Base-by-base conservation (phyloP, 306 rosid species). In the Citrullus amarus region DNA sequence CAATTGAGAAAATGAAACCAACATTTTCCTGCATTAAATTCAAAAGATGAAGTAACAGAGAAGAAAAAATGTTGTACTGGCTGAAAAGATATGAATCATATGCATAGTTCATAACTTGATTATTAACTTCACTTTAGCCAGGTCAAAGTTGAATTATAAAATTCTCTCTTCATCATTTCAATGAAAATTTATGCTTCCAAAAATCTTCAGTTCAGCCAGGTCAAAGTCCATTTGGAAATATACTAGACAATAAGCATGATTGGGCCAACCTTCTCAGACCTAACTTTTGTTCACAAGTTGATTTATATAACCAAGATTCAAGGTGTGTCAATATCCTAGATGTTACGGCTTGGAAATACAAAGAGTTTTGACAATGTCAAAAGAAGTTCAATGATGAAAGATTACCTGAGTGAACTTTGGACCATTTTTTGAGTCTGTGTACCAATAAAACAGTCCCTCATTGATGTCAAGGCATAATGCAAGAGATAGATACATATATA, bases 391-490 rank as follows among this genome's bases (percentile, higher is more conserved):
- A 20, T 34, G 51, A 62, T 22, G 54, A 69, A 44, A 46, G 79
- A 81, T 54, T 89, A 94, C 98, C 98, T 94, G 86, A 67, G 97
- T 90, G 88, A 94, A 92, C 77, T 88, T 79, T 6, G 97, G 98
- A 50, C 98, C 98, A 32, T 56, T 86, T 68, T 89, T 84, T 28
- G 96, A 83, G 83, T 94, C 98, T 78, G 98, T 94, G 59, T 87
- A 89, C 98, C 98, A 94, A 76, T 92, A 94, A 85, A 94, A 92
- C 93, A 94, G 90, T 56, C 97, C 98, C 59, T 94, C 98, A 30
- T 77, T 83, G 74, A 94, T 89, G 78, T 89, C 88, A 82, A 94
- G 86, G 86, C 97, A 90, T 83, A 94, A 46, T 56, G 98, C 88
- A 80, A 94, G 25, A 68, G 98, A 94, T 61, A 81, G 73, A 82